Conservation (phyloP, 202 grass and related monocot species). For the Carex sylvatica region DNA sequence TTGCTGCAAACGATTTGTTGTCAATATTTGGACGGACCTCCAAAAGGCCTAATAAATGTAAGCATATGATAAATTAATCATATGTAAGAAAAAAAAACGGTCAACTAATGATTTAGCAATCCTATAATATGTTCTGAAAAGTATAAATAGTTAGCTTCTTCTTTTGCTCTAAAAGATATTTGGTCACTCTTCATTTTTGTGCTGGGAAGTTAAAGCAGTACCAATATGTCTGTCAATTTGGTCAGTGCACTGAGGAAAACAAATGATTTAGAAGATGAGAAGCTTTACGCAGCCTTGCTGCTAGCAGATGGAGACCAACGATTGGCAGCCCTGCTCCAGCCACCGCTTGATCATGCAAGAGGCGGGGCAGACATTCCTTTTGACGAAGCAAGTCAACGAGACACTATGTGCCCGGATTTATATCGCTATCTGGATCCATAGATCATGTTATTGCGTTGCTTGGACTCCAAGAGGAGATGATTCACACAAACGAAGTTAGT, state of each 20-base stretch:
- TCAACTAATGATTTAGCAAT: too few relatives aligned
- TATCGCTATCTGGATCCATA: not conserved
- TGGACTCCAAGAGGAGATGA: not conserved
- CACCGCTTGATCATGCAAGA: not conserved
- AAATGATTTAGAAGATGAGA: not conserved
- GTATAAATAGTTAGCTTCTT: too few relatives aligned
- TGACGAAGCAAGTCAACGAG: not conserved
- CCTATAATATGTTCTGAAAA: too few relatives aligned
- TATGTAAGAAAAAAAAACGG: too few relatives aligned
- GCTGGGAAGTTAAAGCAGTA: not conserved
- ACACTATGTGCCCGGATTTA: conserved; percentile 5
- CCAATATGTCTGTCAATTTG: not conserved
- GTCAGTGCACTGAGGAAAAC: not conserved
- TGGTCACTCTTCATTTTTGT: too few relatives aligned
- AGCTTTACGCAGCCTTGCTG: not conserved
- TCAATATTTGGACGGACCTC: too few relatives aligned
- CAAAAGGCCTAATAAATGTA: too few relatives aligned
- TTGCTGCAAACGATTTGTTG: too few relatives aligned
- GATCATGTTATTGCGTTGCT: not conserved
- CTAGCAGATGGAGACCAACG: not conserved
- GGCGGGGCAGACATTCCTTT: not conserved
- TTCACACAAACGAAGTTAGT: not conserved
- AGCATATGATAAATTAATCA: too few relatives aligned
- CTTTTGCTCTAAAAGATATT: too few relatives aligned
- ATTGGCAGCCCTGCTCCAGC: not conserved